A percentile compares a stretch with the other conserved stretches of the same genome.
Conservation (phyloP, 2,329 filamentous ascomycete species). For the Aspergillus sp. region DNA sequence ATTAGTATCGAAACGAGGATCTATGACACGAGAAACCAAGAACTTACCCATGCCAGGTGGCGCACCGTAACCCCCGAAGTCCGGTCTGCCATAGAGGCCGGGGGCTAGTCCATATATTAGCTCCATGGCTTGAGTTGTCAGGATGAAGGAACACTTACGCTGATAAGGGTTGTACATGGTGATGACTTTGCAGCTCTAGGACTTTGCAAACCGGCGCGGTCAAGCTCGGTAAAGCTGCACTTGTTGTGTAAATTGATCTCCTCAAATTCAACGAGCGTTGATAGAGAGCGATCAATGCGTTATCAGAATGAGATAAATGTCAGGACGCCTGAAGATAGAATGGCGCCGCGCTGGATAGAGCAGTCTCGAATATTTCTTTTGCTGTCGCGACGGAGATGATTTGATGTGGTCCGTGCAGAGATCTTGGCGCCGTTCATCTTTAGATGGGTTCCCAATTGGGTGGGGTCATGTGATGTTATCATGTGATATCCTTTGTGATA, state of each 20-base stretch:
- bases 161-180: slow-evolving; percentile 42
- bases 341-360: not conserved
- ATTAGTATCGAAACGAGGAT: slow-evolving; percentile 11
- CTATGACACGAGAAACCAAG: not conserved
- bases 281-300: too few species aligned
- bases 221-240: not conserved
- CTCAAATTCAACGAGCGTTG: not conserved
- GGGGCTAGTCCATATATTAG: slow-evolving; percentile 21
- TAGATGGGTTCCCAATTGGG: not conserved
- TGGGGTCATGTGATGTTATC: not conserved
- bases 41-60: slow-evolving; percentile 75
- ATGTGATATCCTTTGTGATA: not conserved
- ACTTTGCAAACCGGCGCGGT: not conserved
- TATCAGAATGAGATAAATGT: not conserved
- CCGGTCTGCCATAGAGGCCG: slow-evolving; percentile 63
- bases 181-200: slow-evolving; percentile 10
- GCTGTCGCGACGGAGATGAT: not conserved
- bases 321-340: not conserved
- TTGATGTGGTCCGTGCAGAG: not conserved
- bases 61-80: slow-evolving; percentile 65
- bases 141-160: slow-evolving; percentile 21
- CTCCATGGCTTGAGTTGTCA: not conserved
- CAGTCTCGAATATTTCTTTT: not conserved
- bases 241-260: not conserved
- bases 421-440: not conserved